Conservation (phyloP, 1,139 yeast genomes). For the Debaryomycetaceae sp. region DNA sequence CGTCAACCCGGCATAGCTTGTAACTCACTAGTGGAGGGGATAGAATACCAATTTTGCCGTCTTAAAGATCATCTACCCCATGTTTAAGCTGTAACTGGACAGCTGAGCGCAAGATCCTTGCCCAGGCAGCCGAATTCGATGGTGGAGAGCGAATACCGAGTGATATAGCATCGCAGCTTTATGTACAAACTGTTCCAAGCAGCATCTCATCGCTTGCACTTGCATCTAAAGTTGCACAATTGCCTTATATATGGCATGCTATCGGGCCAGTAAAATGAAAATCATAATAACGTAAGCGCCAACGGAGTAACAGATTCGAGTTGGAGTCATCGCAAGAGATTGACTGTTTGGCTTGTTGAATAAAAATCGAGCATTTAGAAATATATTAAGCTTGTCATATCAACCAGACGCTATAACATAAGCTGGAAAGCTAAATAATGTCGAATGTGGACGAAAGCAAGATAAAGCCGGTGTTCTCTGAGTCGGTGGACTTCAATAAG, state of each 20-base stretch:
- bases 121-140: neutral
- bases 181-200: neutral
- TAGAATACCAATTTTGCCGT: neutral
- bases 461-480: neutral
- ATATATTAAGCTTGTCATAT: neutral
- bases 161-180: neutral
- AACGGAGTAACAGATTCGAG: conserved; percentile 18
- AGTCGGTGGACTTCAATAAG: neutral
- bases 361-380: neutral
- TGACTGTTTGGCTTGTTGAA: neutral
- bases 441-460: conserved; percentile 13
- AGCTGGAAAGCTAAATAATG: neutral
- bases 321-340: neutral
- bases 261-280: neutral
- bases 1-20: neutral
- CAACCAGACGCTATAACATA: neutral
- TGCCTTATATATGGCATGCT: neutral
- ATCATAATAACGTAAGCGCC: conserved; percentile 8
- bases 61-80: neutral
- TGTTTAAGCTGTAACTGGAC: no score
- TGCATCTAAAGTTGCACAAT: neutral
- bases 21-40: neutral
- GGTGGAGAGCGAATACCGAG: neutral
- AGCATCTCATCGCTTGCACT: neutral
- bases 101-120: no score